These are phyloP conservation scores for Cylindrodendrum hubeiense DNA, from an alignment of 2,329 filamentous ascomycete genomes.

Conservation along the genomic window DNA sequence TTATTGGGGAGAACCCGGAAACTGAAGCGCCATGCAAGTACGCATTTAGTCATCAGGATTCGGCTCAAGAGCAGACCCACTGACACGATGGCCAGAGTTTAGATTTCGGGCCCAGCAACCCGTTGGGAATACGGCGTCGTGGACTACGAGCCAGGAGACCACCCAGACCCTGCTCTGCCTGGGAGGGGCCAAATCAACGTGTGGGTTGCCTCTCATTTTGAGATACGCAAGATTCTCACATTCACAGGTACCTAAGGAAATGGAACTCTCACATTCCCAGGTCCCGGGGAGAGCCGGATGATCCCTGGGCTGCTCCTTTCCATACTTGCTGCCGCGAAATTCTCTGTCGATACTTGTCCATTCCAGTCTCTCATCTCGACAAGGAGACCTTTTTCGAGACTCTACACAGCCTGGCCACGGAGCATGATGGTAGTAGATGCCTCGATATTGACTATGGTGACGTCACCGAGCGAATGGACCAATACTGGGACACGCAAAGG, in stretches of 20 bases:
- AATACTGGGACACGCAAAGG: background rate
- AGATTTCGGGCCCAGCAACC: background rate
- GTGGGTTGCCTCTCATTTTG: background rate
- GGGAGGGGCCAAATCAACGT: background rate
- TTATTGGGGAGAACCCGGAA: slow-evolving; percentile 4
- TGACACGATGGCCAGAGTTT: background rate
- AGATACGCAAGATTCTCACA: background rate
- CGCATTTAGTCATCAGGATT: background rate
- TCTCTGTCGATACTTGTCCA: slow-evolving; percentile 3
- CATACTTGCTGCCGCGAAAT: slow-evolving; percentile 19
- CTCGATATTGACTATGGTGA: slow-evolving; percentile 22
- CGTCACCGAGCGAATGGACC: background rate
- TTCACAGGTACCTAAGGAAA: slow-evolving; percentile 21
- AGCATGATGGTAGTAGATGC: background rate
- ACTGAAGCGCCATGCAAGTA: slow-evolving; percentile 2
- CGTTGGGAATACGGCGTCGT: background rate
- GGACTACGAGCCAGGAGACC: background rate
- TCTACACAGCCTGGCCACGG: background rate
- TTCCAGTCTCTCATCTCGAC: slow-evolving; percentile 8
- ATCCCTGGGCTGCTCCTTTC: slow-evolving; percentile 1
- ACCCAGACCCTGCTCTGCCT: background rate
- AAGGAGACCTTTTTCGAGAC: slow-evolving; percentile 12
- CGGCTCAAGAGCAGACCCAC: background rate
- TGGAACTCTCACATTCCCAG: slow-evolving; percentile 4
- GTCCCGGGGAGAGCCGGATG: background rate